Evolutionary conservation across 305 asterid species (phyloP), one percentile per base, ranked within the genome.

Genomic region (Fraxinus latifolia): DNA sequence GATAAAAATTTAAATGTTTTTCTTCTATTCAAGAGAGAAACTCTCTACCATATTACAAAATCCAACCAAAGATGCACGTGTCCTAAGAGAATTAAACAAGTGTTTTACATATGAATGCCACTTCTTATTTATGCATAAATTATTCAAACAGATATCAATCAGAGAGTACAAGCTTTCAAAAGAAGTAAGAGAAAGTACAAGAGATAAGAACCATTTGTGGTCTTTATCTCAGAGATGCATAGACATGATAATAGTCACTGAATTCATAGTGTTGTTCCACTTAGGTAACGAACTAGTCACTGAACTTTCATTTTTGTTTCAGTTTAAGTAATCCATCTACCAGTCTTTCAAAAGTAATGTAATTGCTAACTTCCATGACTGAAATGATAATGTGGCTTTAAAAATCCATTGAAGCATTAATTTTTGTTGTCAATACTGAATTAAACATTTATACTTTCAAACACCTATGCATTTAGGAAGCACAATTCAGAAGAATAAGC

Each of bases 171-270:
- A 53, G 65, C 65, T 25, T n/a, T n/a, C 7, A n/a, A 53, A 53
- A n/a, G 21, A 53, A 53, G 65, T 5, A 7, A 80, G 78, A 37
- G 55, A 73, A 36, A 70, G 23, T 42, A 76, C 75, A 70, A 34
- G 68, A 72, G 68, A 39, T 34, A 55, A 19, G 73, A 37, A 53
- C 19, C n/a, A 37, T 33, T 47, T 14, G 68, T 5, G 15, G 75
- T 42, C 44, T 73, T 23, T 44, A 39, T 79, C 14, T 74, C 44
- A 78, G 78, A 42, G 65, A 44, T 58, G 82, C 17, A 31, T 72
- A 53, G 50, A 70, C 14, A 33, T 29, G 58, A 19, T 44, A 81
- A 3, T 21, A 58, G 70, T 21, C 70, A 58, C 70, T 58, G 29
- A 17, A 58, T 5, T 58, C 68, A 19, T 17, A 58, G 68, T 17